Percentiles rank a stretch among this genome's conserved stretches.
Evolutionary conservation across 306 rosid genomes (phyloP).

Genomic region (Casuarina equisetifolia): DNA sequence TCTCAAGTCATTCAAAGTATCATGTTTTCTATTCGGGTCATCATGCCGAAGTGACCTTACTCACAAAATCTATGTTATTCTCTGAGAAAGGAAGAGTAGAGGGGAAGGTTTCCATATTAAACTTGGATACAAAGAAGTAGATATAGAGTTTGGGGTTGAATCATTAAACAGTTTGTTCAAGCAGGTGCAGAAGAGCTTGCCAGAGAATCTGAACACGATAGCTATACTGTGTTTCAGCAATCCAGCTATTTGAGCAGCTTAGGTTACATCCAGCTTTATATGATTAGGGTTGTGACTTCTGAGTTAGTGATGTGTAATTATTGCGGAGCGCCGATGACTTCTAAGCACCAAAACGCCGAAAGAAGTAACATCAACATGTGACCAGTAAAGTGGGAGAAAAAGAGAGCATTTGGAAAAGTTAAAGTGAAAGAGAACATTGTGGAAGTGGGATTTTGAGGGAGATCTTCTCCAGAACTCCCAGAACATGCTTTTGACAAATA

Average conservation of each 20-base stretch:
- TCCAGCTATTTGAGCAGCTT: background rate
- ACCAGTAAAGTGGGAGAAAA: constrained; percentile 11
- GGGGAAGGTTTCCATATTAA: too few relatives aligned
- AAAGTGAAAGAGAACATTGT: constrained; percentile 16
- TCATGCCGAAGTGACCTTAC: background rate
- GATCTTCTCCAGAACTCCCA: constrained; percentile 17
- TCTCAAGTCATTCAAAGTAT: background rate
- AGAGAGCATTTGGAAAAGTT: constrained; percentile 6
- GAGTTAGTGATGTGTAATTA: background rate
- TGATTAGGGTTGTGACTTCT: background rate
- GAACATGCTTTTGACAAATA: constrained; percentile 23
- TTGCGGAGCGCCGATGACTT: background rate
- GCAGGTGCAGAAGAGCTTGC: too few relatives aligned
- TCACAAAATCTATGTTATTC: background rate
- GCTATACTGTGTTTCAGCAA: too few relatives aligned
- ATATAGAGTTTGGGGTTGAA: too few relatives aligned
- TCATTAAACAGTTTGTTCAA: too few relatives aligned
- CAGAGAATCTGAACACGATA: too few relatives aligned
- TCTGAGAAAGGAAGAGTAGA: too few relatives aligned
- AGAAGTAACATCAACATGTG: background rate
- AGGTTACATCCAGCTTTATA: background rate
- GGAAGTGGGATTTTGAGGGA: background rate
- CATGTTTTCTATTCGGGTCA: background rate
- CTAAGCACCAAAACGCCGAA: background rate
- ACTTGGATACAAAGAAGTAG: too few relatives aligned